Percentiles rank a stretch among this genome's conserved stretches.
Evolutionary conservation across 257 asterid genomes (phyloP).

Genomic region (Lycium ferocissimum): DNA sequence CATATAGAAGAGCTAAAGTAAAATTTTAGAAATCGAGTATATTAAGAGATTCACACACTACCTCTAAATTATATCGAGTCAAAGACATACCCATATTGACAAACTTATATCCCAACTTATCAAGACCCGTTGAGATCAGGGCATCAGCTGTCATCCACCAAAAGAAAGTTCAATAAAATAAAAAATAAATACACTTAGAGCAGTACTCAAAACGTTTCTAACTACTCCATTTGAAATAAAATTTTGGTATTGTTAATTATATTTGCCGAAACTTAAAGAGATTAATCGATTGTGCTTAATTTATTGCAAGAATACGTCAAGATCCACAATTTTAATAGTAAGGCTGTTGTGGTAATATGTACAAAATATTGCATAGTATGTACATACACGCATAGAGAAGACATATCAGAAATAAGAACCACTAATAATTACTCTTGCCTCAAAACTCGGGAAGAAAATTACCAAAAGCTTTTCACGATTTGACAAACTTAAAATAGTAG

Average conservation of each 20-base stretch:
- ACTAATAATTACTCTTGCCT: no score
- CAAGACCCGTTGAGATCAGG: constrained; percentile 83
- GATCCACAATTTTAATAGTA: background rate
- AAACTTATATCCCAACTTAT: constrained; percentile 68
- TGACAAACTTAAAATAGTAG: no score
- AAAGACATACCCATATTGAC: constrained; percentile 45
- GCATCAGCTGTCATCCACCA: constrained; percentile 70
- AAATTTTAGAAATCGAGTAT: background rate
- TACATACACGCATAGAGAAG: no score
- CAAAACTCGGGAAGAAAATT: no score
- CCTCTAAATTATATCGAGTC: background rate
- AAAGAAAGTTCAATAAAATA: background rate
- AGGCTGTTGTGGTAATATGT: background rate
- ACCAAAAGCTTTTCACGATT: no score
- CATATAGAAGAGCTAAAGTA: no score
- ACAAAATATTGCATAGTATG: background rate
- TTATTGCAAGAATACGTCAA: background rate
- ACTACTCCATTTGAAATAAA: constrained; percentile 73
- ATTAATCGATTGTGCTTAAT: background rate
- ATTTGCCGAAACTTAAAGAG: background rate
- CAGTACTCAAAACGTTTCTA: constrained; percentile 69
- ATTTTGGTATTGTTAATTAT: background rate
- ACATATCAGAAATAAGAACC: no score
- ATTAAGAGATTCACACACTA: background rate
- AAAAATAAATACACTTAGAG: background rate